Evolutionary conservation across 1,139 yeast genomes (phyloP).

Genomic region (Hanseniaspora sp.): DNA sequence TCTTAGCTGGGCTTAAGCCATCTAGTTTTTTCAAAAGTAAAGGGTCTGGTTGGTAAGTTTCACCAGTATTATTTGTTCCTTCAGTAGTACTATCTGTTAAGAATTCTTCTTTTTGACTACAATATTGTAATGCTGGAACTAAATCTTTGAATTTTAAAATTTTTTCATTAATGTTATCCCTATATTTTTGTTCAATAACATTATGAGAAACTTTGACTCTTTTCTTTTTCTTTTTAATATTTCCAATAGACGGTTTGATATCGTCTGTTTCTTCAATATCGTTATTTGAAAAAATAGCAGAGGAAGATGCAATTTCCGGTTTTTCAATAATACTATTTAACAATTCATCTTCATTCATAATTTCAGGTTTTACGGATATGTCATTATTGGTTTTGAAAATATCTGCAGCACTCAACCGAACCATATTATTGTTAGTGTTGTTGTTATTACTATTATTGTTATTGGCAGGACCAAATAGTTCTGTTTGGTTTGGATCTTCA

Average conservation of each 20-base stretch:
- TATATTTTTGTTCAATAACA: constrained; percentile 63
- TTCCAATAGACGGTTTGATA: neutral
- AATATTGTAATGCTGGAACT: constrained; percentile 48
- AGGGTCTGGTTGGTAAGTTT: constrained; percentile 17
- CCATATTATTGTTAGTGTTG: neutral
- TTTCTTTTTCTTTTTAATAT: constrained; percentile 22
- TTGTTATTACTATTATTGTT: neutral
- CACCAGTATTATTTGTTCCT: neutral
- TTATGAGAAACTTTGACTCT: constrained; percentile 60
- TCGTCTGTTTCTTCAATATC: no score
- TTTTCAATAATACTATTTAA: neutral
- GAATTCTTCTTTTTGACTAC: constrained; percentile 31
- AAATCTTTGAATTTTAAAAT: constrained; percentile 56
- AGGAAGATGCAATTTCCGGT: neutral
- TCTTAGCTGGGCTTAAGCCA: constrained; percentile 78
- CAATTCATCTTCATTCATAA: neutral
- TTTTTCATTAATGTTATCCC: constrained; percentile 62
- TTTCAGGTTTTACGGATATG: neutral
- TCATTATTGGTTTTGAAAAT: neutral
- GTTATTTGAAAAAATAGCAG: no score
- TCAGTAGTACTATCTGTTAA: constrained; percentile 22
- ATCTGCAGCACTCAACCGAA: neutral
- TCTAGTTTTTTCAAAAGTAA: constrained; percentile 42
- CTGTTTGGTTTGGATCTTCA: neutral
- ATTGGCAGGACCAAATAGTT: neutral